These are phyloP conservation scores for Talaromyces sp. DNA, from an alignment of 2,329 filamentous ascomycete genomes.

Conservation along the genomic window DNA sequence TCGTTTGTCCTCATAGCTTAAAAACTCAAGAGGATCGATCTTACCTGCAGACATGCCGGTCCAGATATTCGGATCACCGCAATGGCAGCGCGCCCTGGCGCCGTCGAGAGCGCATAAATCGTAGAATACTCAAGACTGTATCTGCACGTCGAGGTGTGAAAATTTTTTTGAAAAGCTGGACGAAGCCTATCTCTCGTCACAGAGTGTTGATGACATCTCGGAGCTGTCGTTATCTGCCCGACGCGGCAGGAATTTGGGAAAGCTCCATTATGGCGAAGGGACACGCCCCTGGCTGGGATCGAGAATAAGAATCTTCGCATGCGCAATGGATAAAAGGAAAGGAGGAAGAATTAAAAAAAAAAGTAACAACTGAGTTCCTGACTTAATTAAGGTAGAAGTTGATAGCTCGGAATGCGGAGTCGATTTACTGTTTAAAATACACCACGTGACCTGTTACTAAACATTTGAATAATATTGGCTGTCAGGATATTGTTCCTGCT, in stretches of 20 bases:
- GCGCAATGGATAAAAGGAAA: not conserved
- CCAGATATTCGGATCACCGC: constrained; percentile 87
- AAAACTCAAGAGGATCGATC: not conserved
- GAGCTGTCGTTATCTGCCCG: not conserved
- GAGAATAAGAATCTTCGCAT: constrained; percentile 7
- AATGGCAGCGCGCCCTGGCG: constrained; percentile 79
- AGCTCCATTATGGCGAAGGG: not conserved
- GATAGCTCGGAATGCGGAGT: not conserved
- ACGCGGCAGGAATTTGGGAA: not conserved
- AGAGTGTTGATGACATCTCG: not conserved
- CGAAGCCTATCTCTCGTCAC: not conserved
- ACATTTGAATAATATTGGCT: not conserved
- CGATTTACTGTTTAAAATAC: not conserved
- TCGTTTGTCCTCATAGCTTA: not conserved
- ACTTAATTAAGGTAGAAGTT: not conserved
- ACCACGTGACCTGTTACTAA: not conserved
- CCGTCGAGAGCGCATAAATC: constrained; percentile 89
- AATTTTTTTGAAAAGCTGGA: not conserved
- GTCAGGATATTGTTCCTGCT: not conserved
- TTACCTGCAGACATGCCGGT: constrained; percentile 63
- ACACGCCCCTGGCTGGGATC: not conserved
- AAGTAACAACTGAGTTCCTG: not conserved
- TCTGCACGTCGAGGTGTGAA: not conserved
- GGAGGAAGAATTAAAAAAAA: not conserved
- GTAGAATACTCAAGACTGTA: constrained; percentile 46